These are phyloP conservation scores for Pythium myriotylum DNA, from an alignment of 352 stramenopile species.

Conservation along the genomic window DNA sequence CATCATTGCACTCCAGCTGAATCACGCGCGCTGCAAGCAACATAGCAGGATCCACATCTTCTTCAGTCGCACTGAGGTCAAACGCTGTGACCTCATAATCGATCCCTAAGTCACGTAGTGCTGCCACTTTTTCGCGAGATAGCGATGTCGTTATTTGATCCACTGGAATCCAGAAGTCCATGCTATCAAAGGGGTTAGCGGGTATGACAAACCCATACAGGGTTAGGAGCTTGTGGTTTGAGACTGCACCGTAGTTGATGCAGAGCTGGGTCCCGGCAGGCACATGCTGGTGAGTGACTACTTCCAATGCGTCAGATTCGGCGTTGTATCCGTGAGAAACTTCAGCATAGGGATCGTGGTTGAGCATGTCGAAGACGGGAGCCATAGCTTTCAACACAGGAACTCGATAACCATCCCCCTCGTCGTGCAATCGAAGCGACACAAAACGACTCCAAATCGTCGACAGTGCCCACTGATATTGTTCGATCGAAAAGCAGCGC, in stretches of 20 bases:
- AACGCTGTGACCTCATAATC: slow-evolving; percentile 64
- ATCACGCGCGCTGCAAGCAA: slow-evolving; percentile 66
- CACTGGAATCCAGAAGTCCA: slow-evolving; percentile 81
- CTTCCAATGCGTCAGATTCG: slow-evolving; percentile 49
- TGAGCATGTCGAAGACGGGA: slow-evolving; percentile 88
- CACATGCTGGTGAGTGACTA: slow-evolving; percentile 80
- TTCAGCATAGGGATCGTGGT: slow-evolving; percentile 76
- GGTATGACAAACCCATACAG: slow-evolving; percentile 82
- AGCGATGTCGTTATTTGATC: slow-evolving; percentile 42
- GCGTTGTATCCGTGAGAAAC: slow-evolving; percentile 74
- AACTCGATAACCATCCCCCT: background rate
- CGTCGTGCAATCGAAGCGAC: slow-evolving; percentile 46
- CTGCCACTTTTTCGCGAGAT: slow-evolving; percentile 48
- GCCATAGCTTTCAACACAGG: slow-evolving; percentile 74
- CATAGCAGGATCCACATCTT: slow-evolving; percentile 58
- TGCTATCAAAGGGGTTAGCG: slow-evolving; percentile 65
- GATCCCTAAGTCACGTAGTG: slow-evolving; percentile 54
- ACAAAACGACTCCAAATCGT: slow-evolving; percentile 89
- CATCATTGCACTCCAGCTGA: slow-evolving; percentile 55
- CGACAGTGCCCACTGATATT: slow-evolving; percentile 85
- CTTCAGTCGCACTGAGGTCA: slow-evolving; percentile 53
- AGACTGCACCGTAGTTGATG: slow-evolving; percentile 81
- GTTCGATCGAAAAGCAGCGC: slow-evolving; percentile 58
- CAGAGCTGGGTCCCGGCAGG: slow-evolving; percentile 69
- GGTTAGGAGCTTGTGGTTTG: slow-evolving; percentile 82